These are phyloP conservation scores for Exutisphaerella laricina DNA, from an alignment of 2,329 filamentous ascomycete genomes.

Conservation along the genomic window DNA sequence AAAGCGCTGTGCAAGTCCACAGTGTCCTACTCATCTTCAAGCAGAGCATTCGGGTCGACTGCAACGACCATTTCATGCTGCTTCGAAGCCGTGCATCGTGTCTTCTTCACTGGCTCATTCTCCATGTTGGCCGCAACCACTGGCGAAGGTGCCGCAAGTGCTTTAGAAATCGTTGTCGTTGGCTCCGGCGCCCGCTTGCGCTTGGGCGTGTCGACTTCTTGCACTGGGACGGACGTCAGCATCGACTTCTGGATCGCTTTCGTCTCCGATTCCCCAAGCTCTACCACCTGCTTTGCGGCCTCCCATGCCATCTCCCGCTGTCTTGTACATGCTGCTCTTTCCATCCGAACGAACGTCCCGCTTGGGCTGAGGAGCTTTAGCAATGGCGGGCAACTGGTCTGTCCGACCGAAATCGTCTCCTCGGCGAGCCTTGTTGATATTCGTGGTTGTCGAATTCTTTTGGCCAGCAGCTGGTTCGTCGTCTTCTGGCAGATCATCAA, in stretches of 20 bases:
- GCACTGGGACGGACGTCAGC: slow-evolving; percentile 24
- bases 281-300: slow-evolving; percentile 34
- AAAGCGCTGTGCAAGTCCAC: neutral
- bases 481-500: slow-evolving; percentile 69
- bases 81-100: neutral
- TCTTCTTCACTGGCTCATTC: slow-evolving; percentile 1
- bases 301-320: slow-evolving; percentile 53
- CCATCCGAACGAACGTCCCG: slow-evolving; percentile 9
- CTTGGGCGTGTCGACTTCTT: slow-evolving; percentile 20
- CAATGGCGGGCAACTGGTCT: slow-evolving; percentile 53
- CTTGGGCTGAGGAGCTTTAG: slow-evolving; percentile 14
- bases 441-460: slow-evolving; percentile 48
- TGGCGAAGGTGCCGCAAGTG: neutral
- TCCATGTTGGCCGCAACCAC: neutral
- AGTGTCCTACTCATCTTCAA: neutral
- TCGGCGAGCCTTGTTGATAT: slow-evolving; percentile 66
- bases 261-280: slow-evolving; percentile 47
- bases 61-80: neutral
- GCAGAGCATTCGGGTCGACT: neutral
- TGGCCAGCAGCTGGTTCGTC: slow-evolving; percentile 53
- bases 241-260: slow-evolving; percentile 39
- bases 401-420: slow-evolving; percentile 71
- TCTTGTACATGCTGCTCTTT: slow-evolving; percentile 30
- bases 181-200: slow-evolving; percentile 23
- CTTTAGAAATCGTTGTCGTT: slow-evolving; percentile 20